Conservation (phyloP, 2,329 filamentous ascomycete genomes). For the Trichophyton mentagrophytes region DNA sequence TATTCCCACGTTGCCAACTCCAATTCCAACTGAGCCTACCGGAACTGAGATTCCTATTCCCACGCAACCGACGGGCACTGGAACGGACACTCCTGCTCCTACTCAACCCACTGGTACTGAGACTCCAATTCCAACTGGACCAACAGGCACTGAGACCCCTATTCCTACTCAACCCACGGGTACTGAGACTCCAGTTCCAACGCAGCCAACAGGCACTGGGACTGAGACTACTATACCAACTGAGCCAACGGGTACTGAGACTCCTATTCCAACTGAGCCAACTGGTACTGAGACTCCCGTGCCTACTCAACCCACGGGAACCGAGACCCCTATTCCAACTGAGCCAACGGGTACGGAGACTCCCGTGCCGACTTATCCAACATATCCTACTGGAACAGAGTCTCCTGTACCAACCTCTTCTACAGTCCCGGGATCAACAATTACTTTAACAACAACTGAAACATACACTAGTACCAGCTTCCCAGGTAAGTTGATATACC, state of each 20-base stretch:
- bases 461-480: slow-evolving; percentile 4
- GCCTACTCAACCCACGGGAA: neutral
- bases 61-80: too few relatives aligned
- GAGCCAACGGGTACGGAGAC: neutral
- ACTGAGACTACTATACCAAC: neutral
- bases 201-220: neutral
- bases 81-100: too few relatives aligned
- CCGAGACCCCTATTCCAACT: neutral
- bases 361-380: neutral
- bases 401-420: neutral
- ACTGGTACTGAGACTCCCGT: neutral
- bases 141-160: neutral
- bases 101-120: too few relatives aligned
- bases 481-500: neutral
- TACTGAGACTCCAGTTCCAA: neutral
- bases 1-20: too few relatives aligned
- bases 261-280: slow-evolving; percentile 2
- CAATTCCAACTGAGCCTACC: too few relatives aligned
- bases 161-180: neutral
- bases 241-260: neutral
- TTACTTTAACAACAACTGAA: slow-evolving; percentile 1
- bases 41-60: too few relatives aligned
- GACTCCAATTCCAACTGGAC: neutral
- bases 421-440: neutral
- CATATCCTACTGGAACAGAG: neutral